phyloP scores from a whole-genome alignment of 2,329 filamentous ascomycete species.

The Calonectria fujianensis region DNA sequence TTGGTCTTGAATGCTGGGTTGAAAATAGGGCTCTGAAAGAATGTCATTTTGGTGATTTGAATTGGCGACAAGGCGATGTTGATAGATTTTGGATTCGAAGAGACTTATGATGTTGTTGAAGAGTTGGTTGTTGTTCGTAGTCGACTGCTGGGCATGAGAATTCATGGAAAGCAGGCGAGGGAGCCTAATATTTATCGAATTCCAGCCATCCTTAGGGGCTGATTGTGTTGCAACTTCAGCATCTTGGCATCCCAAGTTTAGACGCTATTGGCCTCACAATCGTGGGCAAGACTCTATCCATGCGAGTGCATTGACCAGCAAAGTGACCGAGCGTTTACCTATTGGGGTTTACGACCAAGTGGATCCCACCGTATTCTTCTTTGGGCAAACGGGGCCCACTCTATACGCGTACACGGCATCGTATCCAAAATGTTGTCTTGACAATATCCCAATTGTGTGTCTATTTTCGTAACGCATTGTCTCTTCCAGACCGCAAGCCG shows the following conservation, averaged over 20 bases:
- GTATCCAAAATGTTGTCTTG: not conserved
- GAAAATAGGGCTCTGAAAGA: not conserved
- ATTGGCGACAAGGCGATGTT: not conserved
- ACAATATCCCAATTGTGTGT: not conserved
- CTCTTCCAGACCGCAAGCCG: not conserved
- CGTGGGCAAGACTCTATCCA: not conserved
- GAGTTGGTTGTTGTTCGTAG: not conserved
- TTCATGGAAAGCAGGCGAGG: not conserved
- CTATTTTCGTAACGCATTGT: not conserved
- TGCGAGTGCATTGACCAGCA: not conserved
- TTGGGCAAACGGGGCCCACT: not conserved
- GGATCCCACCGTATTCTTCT: not conserved
- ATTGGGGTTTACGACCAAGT: not conserved
- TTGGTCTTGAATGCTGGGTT: constrained; percentile 7
- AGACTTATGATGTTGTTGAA: not conserved
- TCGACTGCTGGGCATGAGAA: not conserved
- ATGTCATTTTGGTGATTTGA: not conserved
- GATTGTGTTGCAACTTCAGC: not conserved
- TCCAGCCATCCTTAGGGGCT: not conserved
- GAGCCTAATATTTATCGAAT: not conserved
- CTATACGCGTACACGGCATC: not conserved
- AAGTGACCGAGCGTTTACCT: not conserved
- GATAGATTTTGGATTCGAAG: not conserved
- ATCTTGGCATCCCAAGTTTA: not conserved
- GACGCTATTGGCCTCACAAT: not conserved